phyloP scores from a whole-genome alignment of 768 basidiomycete genomes.

The Tephrocybe rancida region DNA sequence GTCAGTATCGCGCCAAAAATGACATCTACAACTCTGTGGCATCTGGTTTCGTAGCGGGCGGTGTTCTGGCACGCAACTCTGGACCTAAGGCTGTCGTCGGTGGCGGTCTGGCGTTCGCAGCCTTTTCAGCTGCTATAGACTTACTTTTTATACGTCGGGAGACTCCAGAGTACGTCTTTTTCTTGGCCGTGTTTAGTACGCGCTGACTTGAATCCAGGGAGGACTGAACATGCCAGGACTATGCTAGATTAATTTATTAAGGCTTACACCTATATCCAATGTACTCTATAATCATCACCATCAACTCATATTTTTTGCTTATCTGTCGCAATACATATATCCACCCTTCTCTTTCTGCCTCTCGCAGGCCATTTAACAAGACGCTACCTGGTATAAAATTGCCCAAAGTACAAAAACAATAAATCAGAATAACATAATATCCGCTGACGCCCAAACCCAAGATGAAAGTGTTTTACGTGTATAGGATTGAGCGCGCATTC shows the following conservation, averaged over 20 bases:
- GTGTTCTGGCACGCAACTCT: slow-evolving; percentile 82
- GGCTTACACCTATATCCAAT: slow-evolving; percentile 19
- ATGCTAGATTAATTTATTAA: slow-evolving; percentile 31
- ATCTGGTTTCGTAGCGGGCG: slow-evolving; percentile 88
- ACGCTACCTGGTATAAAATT: slow-evolving; percentile 1
- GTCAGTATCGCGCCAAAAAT: slow-evolving; percentile 92
- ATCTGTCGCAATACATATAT: slow-evolving; percentile 8
- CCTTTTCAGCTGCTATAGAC: slow-evolving; percentile 92
- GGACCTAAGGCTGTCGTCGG: slow-evolving; percentile 87
- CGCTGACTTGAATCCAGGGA: slow-evolving; percentile 27
- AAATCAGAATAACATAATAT: background rate
- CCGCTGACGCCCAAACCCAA: background rate
- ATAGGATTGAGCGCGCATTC: background rate
- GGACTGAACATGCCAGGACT: slow-evolving; percentile 47
- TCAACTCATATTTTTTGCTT: background rate
- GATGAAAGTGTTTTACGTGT: too few relatives aligned
- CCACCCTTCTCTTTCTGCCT: background rate
- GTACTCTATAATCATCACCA: slow-evolving; percentile 20
- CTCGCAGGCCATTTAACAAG: background rate
- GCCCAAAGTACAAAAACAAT: background rate
- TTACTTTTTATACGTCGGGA: slow-evolving; percentile 74
- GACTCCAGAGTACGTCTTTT: slow-evolving; percentile 65
- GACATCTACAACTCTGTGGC: slow-evolving; percentile 91
- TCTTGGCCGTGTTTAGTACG: slow-evolving; percentile 8
- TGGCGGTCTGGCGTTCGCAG: slow-evolving; percentile 90